phyloP scores from a whole-genome alignment of 305 asterid genomes.

The Ruellia speciosa region DNA sequence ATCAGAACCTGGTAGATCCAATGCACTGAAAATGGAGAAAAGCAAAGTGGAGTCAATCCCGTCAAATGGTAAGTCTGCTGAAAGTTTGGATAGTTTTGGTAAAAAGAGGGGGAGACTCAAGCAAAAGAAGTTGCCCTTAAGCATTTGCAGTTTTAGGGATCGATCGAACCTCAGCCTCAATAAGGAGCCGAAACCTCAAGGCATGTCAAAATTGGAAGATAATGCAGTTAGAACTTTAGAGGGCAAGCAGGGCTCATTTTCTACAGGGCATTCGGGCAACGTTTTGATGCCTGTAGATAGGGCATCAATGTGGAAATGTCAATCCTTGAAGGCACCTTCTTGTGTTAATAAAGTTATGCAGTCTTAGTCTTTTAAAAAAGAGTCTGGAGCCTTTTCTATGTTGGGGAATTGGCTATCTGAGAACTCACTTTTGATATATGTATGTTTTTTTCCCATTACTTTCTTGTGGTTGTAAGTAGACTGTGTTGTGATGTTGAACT shows the following conservation, averaged over 20 bases:
- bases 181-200: conserved; percentile 42
- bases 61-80: conserved; percentile 25
- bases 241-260: conserved; percentile 33
- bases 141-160: conserved; percentile 80
- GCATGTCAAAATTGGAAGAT: conserved; percentile 26
- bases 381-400: neutral
- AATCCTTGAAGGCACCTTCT: conserved; percentile 57
- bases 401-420: too few species aligned
- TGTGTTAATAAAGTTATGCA: conserved; percentile 68
- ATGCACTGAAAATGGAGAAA: conserved; percentile 34
- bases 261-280: conserved; percentile 35
- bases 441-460: neutral
- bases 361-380: conserved; percentile 31
- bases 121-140: conserved; percentile 81
- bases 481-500: neutral
- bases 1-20: conserved; percentile 27
- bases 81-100: conserved; percentile 45
- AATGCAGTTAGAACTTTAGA: conserved; percentile 21
- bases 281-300: conserved; percentile 46
- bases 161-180: conserved; percentile 36
- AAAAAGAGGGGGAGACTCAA: conserved; percentile 59
- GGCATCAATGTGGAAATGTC: conserved; percentile 72
- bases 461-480: neutral
- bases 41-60: conserved; percentile 28
- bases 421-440: neutral